phyloP scores from a whole-genome alignment of 495 filamentous ascomycete species.

The Rusavskia elegans region DNA sequence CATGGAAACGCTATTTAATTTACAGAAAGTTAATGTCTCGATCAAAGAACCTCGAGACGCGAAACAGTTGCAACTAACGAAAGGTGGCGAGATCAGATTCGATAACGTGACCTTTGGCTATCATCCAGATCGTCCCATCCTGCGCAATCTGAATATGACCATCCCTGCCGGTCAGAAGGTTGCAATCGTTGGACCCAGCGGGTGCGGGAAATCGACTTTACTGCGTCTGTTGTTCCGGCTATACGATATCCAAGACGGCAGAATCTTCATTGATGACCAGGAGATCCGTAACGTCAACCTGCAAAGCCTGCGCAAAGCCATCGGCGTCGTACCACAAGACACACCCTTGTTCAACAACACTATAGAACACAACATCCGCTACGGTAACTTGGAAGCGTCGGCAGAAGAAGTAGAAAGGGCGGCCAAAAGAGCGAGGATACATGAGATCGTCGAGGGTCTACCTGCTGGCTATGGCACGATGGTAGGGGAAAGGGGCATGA shows the following conservation, averaged over 20 bases:
- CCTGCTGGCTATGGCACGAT: slow-evolving; percentile 83
- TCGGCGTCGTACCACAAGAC: slow-evolving; percentile 95
- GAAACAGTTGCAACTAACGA: slow-evolving; percentile 48
- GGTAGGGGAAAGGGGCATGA: slow-evolving; percentile 92
- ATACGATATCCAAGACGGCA: slow-evolving; percentile 78
- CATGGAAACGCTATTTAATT: slow-evolving; percentile 96
- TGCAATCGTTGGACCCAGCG: slow-evolving; percentile 86
- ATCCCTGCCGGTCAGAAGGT: slow-evolving; percentile 94
- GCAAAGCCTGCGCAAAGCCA: slow-evolving; percentile 67
- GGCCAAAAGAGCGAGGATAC: slow-evolving; percentile 66
- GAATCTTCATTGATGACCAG: slow-evolving; percentile 84
- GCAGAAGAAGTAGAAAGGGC: slow-evolving; percentile 57
- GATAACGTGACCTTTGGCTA: slow-evolving; percentile 95
- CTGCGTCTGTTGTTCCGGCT: slow-evolving; percentile 82
- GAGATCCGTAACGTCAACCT: slow-evolving; percentile 72
- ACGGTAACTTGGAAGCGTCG: slow-evolving; percentile 72
- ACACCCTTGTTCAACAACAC: slow-evolving; percentile 94
- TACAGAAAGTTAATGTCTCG: slow-evolving; percentile 93
- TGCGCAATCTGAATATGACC: slow-evolving; percentile 68
- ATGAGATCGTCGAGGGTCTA: slow-evolving; percentile 61
- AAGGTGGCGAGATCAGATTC: slow-evolving; percentile 79
- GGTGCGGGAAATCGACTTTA: slow-evolving; percentile 92
- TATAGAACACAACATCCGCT: slow-evolving; percentile 87
- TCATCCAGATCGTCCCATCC: slow-evolving; percentile 69
- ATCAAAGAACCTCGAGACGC: slow-evolving; percentile 64